phyloP scores from a whole-genome alignment of 2,329 filamentous ascomycete genomes.

The Annulohypoxylon truncatum region DNA sequence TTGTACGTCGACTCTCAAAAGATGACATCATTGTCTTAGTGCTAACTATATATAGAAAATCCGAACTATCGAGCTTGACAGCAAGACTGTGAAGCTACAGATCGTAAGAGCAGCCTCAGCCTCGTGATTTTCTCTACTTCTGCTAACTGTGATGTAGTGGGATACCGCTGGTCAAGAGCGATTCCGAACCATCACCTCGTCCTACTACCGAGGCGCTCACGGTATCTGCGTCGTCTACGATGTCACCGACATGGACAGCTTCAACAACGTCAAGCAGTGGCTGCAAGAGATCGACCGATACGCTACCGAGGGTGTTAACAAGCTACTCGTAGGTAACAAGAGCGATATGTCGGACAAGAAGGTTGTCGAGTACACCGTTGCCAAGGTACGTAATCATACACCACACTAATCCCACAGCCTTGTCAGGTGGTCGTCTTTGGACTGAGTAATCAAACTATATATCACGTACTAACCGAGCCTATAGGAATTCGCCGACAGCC shows the following conservation, averaged over 20 bases:
- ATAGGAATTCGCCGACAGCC: slow-evolving; percentile 97
- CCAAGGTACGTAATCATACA: slow-evolving; percentile 77
- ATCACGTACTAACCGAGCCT: slow-evolving; percentile 41
- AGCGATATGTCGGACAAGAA: slow-evolving; percentile 99
- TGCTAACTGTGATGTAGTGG: slow-evolving; percentile 73
- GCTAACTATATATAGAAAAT: slow-evolving; percentile 81
- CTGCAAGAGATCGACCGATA: slow-evolving; percentile 99
- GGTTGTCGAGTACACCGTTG: slow-evolving; percentile 98
- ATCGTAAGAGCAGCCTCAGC: slow-evolving; percentile 74
- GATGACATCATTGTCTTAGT: neutral
- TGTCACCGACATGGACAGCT: slow-evolving; percentile 99
- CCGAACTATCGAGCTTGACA: slow-evolving; percentile 98
- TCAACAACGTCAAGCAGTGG: slow-evolving; percentile 99
- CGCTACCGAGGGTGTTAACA: slow-evolving; percentile 99
- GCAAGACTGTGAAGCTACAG: slow-evolving; percentile 99
- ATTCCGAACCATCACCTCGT: slow-evolving; percentile 99
- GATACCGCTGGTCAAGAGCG: slow-evolving; percentile 99
- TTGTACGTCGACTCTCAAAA: slow-evolving; percentile 73
- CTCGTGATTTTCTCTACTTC: neutral
- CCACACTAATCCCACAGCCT: slow-evolving; percentile 7
- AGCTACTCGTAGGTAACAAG: slow-evolving; percentile 99
- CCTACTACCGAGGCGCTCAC: slow-evolving; percentile 98
- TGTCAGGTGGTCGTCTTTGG: neutral
- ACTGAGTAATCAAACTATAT: neutral
- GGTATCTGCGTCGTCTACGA: slow-evolving; percentile 99